These are phyloP conservation scores for Ceratocystis eucalypticola DNA, from an alignment of 2,329 filamentous ascomycete species.

Conservation along the genomic window DNA sequence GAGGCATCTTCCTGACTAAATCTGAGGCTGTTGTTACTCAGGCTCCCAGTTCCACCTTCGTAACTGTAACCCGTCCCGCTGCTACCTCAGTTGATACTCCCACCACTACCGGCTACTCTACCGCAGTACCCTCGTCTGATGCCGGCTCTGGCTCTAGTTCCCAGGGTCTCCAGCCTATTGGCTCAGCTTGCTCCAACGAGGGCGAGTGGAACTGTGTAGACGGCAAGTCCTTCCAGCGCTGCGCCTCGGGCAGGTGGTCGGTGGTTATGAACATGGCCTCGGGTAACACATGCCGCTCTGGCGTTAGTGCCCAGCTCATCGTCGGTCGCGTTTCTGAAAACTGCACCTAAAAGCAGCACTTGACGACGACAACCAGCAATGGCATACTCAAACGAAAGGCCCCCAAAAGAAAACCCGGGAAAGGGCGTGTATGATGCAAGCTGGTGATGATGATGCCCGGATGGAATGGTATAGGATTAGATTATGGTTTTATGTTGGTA, in stretches of 20 bases:
- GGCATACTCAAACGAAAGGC: neutral
- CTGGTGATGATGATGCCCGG: neutral
- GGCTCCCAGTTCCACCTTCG: slow-evolving; percentile 22
- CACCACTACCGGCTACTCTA: slow-evolving; percentile 22
- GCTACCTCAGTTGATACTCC: slow-evolving; percentile 31
- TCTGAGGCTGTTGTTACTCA: slow-evolving; percentile 10
- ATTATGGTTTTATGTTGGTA: slow-evolving; percentile 5
- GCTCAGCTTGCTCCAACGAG: slow-evolving; percentile 37
- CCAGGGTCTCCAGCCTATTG: slow-evolving; percentile 26
- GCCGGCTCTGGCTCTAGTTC: slow-evolving; percentile 17
- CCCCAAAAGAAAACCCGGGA: neutral
- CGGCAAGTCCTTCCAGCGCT: slow-evolving; percentile 46
- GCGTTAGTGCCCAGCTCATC: slow-evolving; percentile 20
- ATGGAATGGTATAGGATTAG: slow-evolving; percentile 3
- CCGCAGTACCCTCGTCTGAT: slow-evolving; percentile 20
- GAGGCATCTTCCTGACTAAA: slow-evolving; percentile 31
- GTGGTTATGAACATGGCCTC: slow-evolving; percentile 35
- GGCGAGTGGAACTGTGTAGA: slow-evolving; percentile 45
- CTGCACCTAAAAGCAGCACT: neutral
- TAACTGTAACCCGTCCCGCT: slow-evolving; percentile 21
- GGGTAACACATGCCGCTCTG: slow-evolving; percentile 38
- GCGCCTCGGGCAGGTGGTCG: slow-evolving; percentile 46
- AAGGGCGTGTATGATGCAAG: neutral
- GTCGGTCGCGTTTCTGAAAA: slow-evolving; percentile 6
- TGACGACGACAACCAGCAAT: neutral